Base-by-base conservation (phyloP, 495 filamentous ascomycete genomes). In the Neurospora terricola region DNA sequence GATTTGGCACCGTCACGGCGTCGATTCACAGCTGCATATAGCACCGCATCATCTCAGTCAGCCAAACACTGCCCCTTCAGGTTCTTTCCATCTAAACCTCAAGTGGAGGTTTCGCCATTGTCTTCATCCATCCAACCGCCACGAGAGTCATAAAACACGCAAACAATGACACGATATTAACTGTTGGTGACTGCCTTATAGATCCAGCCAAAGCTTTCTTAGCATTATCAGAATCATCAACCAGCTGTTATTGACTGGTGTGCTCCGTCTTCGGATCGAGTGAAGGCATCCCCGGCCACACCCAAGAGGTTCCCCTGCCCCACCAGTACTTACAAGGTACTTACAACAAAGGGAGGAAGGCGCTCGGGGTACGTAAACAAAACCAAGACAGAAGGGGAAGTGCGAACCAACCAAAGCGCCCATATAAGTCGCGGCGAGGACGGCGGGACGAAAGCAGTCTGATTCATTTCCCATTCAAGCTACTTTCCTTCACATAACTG, bases 11-110 rank as follows among this genome's bases (percentile, higher is more conserved):
- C n/a, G n/a, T n/a, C n/a, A n/a, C n/a, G n/a, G n/a, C n/a, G n/a
- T n/a, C n/a, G n/a, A n/a, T n/a, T n/a, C n/a, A n/a, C n/a, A n/a
- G n/a, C 76, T 77, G 72, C 74, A 77, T 75, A 18, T 73, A 73
- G 70, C 75, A 72, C 73, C 72, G 70, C 75, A 72, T 70, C 66
- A 38, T 69, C 36, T 71, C 70, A 27, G 69, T 36, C 40, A 40
- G 37, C 34, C 21, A 66, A 66, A 66, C 54, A 66, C 54, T 36
- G 27, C 54, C 54, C 54, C 54, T 66, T 30, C 23, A 34, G 10
- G 54, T 16, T 23, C 54, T 14, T 62, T 30, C 54, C 54, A 62
- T 62, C 27, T 14, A 62, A 34, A 18, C 54, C 54, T 66, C 54
- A 66, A 66, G 27, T 66, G 27, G 7, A 66, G 54, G 54, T 66